A percentile compares a stretch with the other conserved stretches of the same genome.
Conservation (phyloP, 2,329 filamentous ascomycete species). For the Cladorrhinum sp. region DNA sequence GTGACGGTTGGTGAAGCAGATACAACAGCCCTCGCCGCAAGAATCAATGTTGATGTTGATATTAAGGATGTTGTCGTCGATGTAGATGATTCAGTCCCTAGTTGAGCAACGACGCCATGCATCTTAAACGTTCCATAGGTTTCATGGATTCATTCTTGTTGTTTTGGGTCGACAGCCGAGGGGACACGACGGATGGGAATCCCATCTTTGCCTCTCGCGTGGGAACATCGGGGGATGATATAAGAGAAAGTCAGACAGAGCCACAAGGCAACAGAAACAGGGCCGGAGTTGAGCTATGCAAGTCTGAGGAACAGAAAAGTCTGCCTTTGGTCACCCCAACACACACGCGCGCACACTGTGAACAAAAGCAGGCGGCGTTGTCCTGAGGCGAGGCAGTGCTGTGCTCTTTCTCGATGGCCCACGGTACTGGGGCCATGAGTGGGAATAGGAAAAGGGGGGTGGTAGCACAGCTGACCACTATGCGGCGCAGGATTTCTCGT, state of each 20-base stretch:
- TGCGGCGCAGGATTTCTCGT: constrained; percentile 11
- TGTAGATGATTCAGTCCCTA: constrained; percentile 5
- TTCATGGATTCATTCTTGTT: not conserved
- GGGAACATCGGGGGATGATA: constrained; percentile 2
- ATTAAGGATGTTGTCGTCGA: constrained; percentile 4
- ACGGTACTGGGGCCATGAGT: constrained; percentile 8
- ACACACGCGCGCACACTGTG: not conserved
- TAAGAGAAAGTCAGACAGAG: constrained; percentile 7
- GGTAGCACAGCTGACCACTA: constrained; percentile 14
- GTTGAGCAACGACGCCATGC: constrained; percentile 9
- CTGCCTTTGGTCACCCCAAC: constrained; percentile 9
- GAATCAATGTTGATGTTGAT: not conserved
- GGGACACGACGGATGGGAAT: not conserved
- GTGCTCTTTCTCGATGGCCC: constrained; percentile 4
- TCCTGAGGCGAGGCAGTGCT: constrained; percentile 12
- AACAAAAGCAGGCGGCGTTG: constrained; percentile 11
- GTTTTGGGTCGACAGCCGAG: not conserved
- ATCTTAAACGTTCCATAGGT: constrained; percentile 11
- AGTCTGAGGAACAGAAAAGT: constrained; percentile 9
- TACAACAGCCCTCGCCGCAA: not conserved
- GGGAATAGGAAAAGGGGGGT: constrained; percentile 18
- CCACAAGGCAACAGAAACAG: constrained; percentile 13
- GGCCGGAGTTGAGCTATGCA: not conserved
- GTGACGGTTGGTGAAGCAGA: constrained; percentile 1
- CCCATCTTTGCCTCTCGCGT: not conserved